These are phyloP conservation scores for Colletotrichum tofieldiae DNA, from an alignment of 2,329 filamentous ascomycete genomes.

Conservation along the genomic window DNA sequence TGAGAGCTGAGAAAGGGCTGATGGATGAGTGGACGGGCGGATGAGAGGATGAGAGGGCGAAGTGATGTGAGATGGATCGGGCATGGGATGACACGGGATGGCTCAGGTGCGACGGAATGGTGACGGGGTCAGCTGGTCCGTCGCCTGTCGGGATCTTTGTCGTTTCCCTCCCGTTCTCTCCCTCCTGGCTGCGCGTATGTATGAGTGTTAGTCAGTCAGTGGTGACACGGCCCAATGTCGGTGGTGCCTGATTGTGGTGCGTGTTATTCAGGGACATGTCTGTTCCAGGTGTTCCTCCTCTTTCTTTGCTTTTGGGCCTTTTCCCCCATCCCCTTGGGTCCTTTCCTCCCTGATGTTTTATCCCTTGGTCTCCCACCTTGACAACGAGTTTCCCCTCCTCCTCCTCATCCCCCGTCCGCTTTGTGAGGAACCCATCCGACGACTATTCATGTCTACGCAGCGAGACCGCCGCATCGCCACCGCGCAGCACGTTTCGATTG, in stretches of 20 bases:
- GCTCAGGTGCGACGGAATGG: constrained; percentile 19
- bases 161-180: background rate
- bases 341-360: too few relatives aligned
- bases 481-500: background rate
- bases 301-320: background rate
- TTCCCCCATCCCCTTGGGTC: too few relatives aligned
- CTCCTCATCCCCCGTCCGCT: background rate
- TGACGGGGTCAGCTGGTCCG: constrained; percentile 27
- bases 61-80: constrained; percentile 1
- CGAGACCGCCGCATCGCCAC: background rate
- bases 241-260: constrained; percentile 4
- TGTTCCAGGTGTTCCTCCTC: background rate
- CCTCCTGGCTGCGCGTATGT: background rate
- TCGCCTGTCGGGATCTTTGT: background rate
- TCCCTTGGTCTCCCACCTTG: background rate
- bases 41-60: background rate
- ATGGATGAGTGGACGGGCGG: background rate
- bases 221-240: constrained; percentile 13
- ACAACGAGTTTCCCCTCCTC: background rate
- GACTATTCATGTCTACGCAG: background rate
- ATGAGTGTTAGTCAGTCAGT: background rate
- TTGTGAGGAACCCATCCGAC: background rate
- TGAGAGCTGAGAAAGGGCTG: background rate
- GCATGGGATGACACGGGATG: constrained; percentile 4
- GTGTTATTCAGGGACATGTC: background rate